phyloP scores from a whole-genome alignment of 352 stramenopile genomes.

The Globisporangium abappressorium region DNA sequence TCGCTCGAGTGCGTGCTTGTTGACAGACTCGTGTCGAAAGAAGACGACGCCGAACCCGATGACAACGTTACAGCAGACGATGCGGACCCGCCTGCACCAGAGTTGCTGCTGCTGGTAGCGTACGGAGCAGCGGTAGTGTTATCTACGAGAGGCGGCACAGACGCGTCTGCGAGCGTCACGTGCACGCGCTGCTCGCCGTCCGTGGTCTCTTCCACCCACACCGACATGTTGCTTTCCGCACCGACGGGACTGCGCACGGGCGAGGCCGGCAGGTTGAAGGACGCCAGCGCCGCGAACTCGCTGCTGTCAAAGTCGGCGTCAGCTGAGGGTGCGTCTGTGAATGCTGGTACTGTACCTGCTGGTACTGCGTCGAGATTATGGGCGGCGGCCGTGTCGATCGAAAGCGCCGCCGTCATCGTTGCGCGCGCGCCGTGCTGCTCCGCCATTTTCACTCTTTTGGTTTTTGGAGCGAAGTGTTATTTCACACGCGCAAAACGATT shows the following conservation, averaged over 20 bases:
- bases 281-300: conserved; percentile 32
- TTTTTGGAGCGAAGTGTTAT: not conserved
- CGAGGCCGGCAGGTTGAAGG: conserved; percentile 65
- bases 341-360: not conserved
- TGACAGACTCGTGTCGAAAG: conserved; percentile 10
- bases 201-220: conserved; percentile 50
- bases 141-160: conserved; percentile 9
- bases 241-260: conserved; percentile 48
- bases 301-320: conserved; percentile 9
- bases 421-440: not conserved
- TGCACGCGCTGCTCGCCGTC: conserved; percentile 49
- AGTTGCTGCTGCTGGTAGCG: not conserved
- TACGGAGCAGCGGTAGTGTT: not conserved
- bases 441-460: conserved; percentile 1
- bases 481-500: too few relatives aligned
- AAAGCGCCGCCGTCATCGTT: conserved; percentile 3
- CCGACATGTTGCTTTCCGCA: conserved; percentile 40
- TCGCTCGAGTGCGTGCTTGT: conserved; percentile 14
- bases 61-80: conserved; percentile 5
- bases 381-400: not conserved
- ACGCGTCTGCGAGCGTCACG: conserved; percentile 29
- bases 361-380: not conserved
- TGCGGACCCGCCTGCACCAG: not conserved
- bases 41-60: not conserved
- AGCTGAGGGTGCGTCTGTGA: not conserved